These are phyloP conservation scores for Kuraishia piskuri DNA, from an alignment of 805 yeast genomes.

Conservation along the genomic window DNA sequence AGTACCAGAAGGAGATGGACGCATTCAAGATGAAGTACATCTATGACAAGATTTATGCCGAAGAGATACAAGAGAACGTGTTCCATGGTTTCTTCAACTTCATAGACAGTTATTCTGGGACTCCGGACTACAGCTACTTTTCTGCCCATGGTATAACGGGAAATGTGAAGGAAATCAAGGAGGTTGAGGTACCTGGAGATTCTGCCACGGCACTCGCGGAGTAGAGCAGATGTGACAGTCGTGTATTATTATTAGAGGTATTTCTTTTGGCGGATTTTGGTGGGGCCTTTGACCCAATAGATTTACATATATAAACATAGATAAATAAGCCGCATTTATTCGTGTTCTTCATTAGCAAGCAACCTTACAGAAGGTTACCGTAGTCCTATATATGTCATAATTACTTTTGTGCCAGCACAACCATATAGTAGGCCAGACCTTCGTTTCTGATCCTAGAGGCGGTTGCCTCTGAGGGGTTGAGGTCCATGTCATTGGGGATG, in stretches of 20 bases:
- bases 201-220: too few species aligned
- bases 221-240: neutral
- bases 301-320: neutral
- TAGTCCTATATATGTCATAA: neutral
- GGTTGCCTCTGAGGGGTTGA: neutral
- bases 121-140: conserved; percentile 52
- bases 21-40: conserved; percentile 81
- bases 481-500: neutral
- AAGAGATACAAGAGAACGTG: conserved; percentile 80
- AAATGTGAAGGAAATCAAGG: conserved; percentile 13
- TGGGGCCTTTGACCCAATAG: too few species aligned
- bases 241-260: neutral
- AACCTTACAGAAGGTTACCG: neutral
- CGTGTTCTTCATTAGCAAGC: neutral
- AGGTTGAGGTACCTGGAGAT: conserved; percentile 11
- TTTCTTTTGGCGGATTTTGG: too few species aligned
- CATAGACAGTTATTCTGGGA: conserved; percentile 73
- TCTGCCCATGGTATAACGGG: conserved; percentile 32
- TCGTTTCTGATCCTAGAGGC: conserved; percentile 10
- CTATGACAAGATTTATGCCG: conserved; percentile 86
- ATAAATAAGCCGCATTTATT: neutral
- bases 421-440: conserved; percentile 16
- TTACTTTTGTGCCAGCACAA: conserved; percentile 17
- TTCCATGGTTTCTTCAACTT: conserved; percentile 88
- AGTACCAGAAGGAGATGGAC: conserved; percentile 63